Percentiles rank a stretch among this genome's conserved stretches.
Conservation (phyloP, 441 rosid species). For the Viola pubescens region DNA sequence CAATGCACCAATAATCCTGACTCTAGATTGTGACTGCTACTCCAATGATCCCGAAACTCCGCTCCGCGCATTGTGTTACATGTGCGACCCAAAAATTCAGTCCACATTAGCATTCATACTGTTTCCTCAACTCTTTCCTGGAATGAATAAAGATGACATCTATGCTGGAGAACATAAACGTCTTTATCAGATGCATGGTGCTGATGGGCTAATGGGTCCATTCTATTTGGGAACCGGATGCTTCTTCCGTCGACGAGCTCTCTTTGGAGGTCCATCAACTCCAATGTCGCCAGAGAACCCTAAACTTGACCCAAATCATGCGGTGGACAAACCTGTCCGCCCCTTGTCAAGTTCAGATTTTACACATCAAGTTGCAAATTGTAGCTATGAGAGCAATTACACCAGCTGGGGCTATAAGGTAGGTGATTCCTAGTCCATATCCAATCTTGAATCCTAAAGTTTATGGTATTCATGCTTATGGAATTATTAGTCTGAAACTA, state of each 20-base stretch:
- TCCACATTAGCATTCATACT: slow-evolving; percentile 40
- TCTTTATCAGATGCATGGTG: slow-evolving; percentile 29
- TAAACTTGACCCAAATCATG: slow-evolving; percentile 25
- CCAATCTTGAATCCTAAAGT: background rate
- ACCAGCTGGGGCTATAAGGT: slow-evolving; percentile 60
- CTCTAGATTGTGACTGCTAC: slow-evolving; percentile 72
- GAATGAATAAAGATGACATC: slow-evolving; percentile 43
- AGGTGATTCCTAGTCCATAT: background rate
- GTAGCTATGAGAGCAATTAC: slow-evolving; percentile 34
- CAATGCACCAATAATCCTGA: slow-evolving; percentile 52
- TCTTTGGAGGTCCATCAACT: slow-evolving; percentile 37
- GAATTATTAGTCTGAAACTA: background rate
- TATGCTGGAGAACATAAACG: slow-evolving; percentile 39
- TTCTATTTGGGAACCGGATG: slow-evolving; percentile 44
- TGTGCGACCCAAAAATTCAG: slow-evolving; percentile 28
- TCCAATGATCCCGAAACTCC: slow-evolving; percentile 55
- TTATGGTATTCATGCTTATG: background rate
- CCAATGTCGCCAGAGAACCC: slow-evolving; percentile 21
- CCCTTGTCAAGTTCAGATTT: slow-evolving; percentile 25
- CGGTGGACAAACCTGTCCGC: slow-evolving; percentile 25
- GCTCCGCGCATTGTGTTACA: slow-evolving; percentile 41
- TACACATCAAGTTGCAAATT: slow-evolving; percentile 40
- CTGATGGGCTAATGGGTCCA: slow-evolving; percentile 42
- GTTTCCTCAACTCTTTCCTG: slow-evolving; percentile 57
- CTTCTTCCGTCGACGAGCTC: slow-evolving; percentile 40